Evolutionary conservation across 2,329 filamentous ascomycete genomes (phyloP).

Genomic region (Lasiodiplodia sp.): DNA sequence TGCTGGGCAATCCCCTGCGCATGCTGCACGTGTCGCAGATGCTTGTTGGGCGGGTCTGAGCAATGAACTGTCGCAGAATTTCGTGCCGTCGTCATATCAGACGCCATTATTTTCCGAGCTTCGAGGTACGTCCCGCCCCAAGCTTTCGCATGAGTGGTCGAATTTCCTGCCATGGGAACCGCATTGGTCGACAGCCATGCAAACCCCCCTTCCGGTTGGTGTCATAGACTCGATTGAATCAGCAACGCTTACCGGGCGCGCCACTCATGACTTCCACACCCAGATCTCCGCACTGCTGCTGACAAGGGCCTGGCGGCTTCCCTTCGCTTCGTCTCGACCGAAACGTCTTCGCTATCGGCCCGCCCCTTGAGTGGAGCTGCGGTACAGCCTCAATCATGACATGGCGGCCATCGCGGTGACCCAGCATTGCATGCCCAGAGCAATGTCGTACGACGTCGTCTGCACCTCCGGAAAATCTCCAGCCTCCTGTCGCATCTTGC

Average conservation of each 20-base stretch:
- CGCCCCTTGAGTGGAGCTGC: slow-evolving; percentile 25
- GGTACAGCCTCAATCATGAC: slow-evolving; percentile 22
- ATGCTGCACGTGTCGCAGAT: slow-evolving; percentile 22
- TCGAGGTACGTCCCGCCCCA: slow-evolving; percentile 2
- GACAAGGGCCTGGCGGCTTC: slow-evolving; percentile 16
- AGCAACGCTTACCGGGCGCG: slow-evolving; percentile 6
- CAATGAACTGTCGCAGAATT: slow-evolving; percentile 26
- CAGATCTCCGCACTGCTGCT: slow-evolving; percentile 14
- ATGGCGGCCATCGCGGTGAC: slow-evolving; percentile 28
- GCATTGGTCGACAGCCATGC: slow-evolving; percentile 13
- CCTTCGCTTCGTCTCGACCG: slow-evolving; percentile 14
- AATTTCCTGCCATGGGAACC: slow-evolving; percentile 4
- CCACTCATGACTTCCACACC: slow-evolving; percentile 7
- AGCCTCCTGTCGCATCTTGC: slow-evolving; percentile 31
- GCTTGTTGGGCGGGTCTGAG: slow-evolving; percentile 26
- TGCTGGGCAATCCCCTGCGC: slow-evolving; percentile 16
- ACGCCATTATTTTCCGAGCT: slow-evolving; percentile 23
- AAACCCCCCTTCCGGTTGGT: background rate
- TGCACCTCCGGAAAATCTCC: slow-evolving; percentile 32
- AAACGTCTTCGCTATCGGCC: slow-evolving; percentile 20
- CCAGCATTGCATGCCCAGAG: slow-evolving; percentile 29
- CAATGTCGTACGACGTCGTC: slow-evolving; percentile 29
- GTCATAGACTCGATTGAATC: slow-evolving; percentile 17
- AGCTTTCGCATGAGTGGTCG: slow-evolving; percentile 22
- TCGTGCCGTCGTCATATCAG: slow-evolving; percentile 21